These are phyloP conservation scores for Sporopachydermia cereana DNA, from an alignment of 1,139 yeast genomes.

Conservation along the genomic window DNA sequence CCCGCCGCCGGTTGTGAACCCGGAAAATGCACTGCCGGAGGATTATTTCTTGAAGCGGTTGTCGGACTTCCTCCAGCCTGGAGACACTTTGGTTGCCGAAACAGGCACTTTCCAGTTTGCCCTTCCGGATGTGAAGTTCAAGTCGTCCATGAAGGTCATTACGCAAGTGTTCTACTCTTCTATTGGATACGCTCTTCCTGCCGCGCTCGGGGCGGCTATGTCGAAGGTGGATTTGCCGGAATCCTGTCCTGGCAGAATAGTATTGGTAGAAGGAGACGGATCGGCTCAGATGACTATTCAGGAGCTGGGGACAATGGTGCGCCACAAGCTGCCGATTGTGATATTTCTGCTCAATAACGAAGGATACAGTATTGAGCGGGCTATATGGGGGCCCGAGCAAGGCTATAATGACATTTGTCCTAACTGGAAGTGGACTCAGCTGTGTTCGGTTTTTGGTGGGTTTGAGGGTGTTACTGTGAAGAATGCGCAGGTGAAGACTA, in stretches of 20 bases:
- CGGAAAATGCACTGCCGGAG: slow-evolving; percentile 16
- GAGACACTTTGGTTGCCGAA: slow-evolving; percentile 61
- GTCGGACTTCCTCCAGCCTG: slow-evolving; percentile 34
- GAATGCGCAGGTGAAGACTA: slow-evolving; percentile 23
- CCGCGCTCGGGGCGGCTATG: slow-evolving; percentile 65
- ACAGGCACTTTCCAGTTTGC: slow-evolving; percentile 74
- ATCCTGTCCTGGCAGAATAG: slow-evolving; percentile 36
- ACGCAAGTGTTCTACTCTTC: slow-evolving; percentile 70
- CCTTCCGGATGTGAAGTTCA: slow-evolving; percentile 49
- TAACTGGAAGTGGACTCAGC: slow-evolving; percentile 63
- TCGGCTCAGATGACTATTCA: slow-evolving; percentile 86
- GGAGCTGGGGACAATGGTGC: slow-evolving; percentile 59
- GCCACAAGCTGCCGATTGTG: slow-evolving; percentile 48
- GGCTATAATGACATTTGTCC: slow-evolving; percentile 72
- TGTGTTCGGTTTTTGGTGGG: slow-evolving; percentile 63
- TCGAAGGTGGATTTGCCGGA: slow-evolving; percentile 44
- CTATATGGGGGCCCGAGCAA: slow-evolving; percentile 66
- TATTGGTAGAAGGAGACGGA: slow-evolving; percentile 80
- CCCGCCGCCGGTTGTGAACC: background rate
- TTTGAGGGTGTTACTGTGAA: slow-evolving; percentile 28
- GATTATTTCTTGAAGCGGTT: slow-evolving; percentile 15
- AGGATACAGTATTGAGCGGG: slow-evolving; percentile 83
- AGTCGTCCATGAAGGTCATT: slow-evolving; percentile 37
- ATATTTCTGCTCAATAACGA: slow-evolving; percentile 65
- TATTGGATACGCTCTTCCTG: slow-evolving; percentile 80